Evolutionary conservation across 805 yeast genomes (phyloP), one percentile per base, ranked within the genome.

Genomic region (Barnettozyma pratensis): DNA sequence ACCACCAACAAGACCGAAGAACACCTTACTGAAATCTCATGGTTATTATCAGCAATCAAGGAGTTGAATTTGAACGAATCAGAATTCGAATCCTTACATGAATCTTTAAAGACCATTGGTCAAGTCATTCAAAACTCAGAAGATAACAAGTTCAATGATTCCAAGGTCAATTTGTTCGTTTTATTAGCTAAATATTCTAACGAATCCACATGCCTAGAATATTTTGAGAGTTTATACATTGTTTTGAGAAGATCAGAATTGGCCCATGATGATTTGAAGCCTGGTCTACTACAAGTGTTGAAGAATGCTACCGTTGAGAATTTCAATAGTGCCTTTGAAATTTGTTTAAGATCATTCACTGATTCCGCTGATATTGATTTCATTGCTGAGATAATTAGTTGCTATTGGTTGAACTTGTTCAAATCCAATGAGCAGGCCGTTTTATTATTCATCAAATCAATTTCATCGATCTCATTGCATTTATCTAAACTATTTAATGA

Each of bases 141-240:
- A 5, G 40, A 47, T 7, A 11, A 12, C 7, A 27, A 12, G 5
- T 42, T 35, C 14, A 41, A 48, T 7, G 58, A 53, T 3, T 39
- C 64, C 3, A 54, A 65, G 30, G 53, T 49, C 2, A 57, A 57
- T 19, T 42, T 67, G 31, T 73, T 69, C 50, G 45, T 64, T 11
- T 45, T 72, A 1, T 53, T 59, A 10, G 19, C 60, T 2, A 58
- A 57, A 42, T 47, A 61, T 34, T 53, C 64, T 2, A 26, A 48
- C 0, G 36, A 50, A 1, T 56, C 43, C 14, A 42, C 54, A 3
- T 54, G 48, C 7, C 39, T 64, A 8, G 64, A 58, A 39, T 64
- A 58, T 51, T 45, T 68, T 11, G 61, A 63, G 49, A 65, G 72
- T 1, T 64, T 71, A 29, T 72, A 69, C 45, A 49, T 69, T 44